Percentiles rank a stretch among this genome's conserved stretches.
phyloP scores from a whole-genome alignment of 164 flowering plant species.

The Piper betle region DNA sequence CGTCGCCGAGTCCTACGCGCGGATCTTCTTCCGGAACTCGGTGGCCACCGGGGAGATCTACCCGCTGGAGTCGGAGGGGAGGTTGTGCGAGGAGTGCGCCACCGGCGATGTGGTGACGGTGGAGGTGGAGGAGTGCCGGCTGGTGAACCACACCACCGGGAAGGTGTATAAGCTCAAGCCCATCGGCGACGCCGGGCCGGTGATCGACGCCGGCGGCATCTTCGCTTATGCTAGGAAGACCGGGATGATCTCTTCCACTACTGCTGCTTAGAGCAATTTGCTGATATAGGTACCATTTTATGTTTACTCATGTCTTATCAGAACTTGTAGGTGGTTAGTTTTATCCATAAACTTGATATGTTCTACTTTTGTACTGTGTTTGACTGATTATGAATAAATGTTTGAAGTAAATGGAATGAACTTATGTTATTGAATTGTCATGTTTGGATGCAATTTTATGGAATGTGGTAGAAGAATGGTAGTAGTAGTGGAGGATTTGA shows the following conservation, averaged over 20 bases:
- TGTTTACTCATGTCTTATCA: too few species aligned
- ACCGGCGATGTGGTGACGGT: slow-evolving; percentile 81
- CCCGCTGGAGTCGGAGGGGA: slow-evolving; percentile 73
- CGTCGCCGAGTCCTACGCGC: slow-evolving; percentile 89
- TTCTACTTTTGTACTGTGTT: background rate
- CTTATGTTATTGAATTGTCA: background rate
- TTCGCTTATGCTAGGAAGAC: slow-evolving; percentile 85
- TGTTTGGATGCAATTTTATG: background rate
- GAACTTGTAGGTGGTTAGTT: background rate
- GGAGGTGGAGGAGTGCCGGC: slow-evolving; percentile 41
- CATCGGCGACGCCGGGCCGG: slow-evolving; percentile 96
- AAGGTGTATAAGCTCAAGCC: slow-evolving; percentile 82
- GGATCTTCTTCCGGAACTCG: slow-evolving; percentile 90
- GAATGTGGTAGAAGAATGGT: background rate
- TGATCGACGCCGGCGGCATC: slow-evolving; percentile 92
- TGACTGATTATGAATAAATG: background rate
- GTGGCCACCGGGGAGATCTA: slow-evolving; percentile 91
- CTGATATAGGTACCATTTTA: background rate
- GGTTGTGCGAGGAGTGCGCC: slow-evolving; percentile 73
- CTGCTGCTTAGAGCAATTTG: background rate
- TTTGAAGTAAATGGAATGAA: background rate
- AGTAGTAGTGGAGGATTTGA: too few species aligned
- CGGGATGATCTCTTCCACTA: slow-evolving; percentile 69
- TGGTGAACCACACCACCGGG: slow-evolving; percentile 83
- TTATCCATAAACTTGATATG: background rate